Conservation (phyloP, 2,329 filamentous ascomycete species). For the Colletotrichum eleusines region DNA sequence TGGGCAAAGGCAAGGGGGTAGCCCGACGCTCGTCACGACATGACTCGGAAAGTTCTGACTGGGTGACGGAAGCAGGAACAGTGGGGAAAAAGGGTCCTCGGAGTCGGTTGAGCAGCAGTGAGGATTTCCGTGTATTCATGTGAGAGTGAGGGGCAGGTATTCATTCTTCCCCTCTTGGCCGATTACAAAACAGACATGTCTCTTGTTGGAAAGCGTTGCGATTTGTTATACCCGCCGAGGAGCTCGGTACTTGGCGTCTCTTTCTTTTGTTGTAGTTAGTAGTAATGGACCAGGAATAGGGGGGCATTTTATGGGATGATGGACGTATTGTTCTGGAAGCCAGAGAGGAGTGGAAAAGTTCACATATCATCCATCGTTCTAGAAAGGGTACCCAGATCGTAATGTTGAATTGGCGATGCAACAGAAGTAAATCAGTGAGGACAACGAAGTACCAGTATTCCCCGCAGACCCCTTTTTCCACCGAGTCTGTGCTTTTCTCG, state of each 20-base stretch:
- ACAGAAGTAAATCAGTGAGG: slow-evolving; percentile 30
- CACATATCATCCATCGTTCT: not conserved
- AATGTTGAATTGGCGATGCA: slow-evolving; percentile 39
- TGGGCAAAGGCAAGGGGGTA: slow-evolving; percentile 37
- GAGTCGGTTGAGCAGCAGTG: slow-evolving; percentile 30
- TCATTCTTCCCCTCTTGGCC: not conserved
- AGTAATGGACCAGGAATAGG: not conserved
- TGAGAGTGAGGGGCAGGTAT: slow-evolving; percentile 28
- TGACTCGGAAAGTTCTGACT: slow-evolving; percentile 40
- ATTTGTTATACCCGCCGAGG: slow-evolving; percentile 40
- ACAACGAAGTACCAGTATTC: not conserved
- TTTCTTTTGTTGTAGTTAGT: not conserved
- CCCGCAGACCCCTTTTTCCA: slow-evolving; percentile 34
- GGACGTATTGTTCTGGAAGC: not conserved
- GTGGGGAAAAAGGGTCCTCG: slow-evolving; percentile 27
- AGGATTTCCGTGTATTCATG: slow-evolving; percentile 42
- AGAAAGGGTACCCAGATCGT: slow-evolving; percentile 23
- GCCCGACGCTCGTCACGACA: slow-evolving; percentile 26
- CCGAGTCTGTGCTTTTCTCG: slow-evolving; percentile 28
- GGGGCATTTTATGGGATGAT: not conserved
- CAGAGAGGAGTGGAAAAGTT: not conserved
- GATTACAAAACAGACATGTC: not conserved
- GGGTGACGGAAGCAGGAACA: slow-evolving; percentile 40
- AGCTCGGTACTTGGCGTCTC: slow-evolving; percentile 5
- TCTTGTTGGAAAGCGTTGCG: slow-evolving; percentile 36